Percentiles rank a stretch among this genome's conserved stretches.
These are phyloP conservation scores for Ceratocystis papillata DNA, from an alignment of 2,329 filamentous ascomycete species.

Conservation along the genomic window DNA sequence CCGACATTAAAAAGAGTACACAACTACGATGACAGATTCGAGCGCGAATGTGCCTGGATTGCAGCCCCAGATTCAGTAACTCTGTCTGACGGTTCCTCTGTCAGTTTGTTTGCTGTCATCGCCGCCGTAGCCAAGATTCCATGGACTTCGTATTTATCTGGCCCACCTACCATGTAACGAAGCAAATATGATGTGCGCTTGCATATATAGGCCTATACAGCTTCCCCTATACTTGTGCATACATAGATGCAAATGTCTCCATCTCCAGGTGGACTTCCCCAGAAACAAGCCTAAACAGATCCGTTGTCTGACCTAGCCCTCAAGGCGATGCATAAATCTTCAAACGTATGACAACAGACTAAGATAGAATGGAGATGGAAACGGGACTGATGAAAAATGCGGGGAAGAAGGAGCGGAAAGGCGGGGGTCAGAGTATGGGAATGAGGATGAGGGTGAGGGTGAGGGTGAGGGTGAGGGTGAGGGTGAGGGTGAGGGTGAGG, in stretches of 20 bases:
- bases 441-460: not conserved
- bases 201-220: not conserved
- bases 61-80: not conserved
- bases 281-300: not conserved
- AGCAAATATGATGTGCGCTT: not conserved
- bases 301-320: not conserved
- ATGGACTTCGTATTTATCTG: no score
- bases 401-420: not conserved
- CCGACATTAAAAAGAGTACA: not conserved
- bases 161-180: not conserved
- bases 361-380: not conserved
- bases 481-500: not conserved
- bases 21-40: not conserved
- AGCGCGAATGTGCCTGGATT: not conserved
- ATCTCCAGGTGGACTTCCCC: not conserved
- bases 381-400: not conserved
- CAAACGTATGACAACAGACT: not conserved
- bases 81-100: not conserved
- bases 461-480: not conserved
- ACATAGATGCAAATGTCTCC: not conserved
- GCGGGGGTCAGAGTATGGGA: not conserved
- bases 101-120: no score
- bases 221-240: not conserved
- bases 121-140: no score
- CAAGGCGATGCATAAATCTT: constrained; percentile 1